Evolutionary conservation across 2,329 filamentous ascomycete species (phyloP).

Genomic region (Hypoxylon sp.): DNA sequence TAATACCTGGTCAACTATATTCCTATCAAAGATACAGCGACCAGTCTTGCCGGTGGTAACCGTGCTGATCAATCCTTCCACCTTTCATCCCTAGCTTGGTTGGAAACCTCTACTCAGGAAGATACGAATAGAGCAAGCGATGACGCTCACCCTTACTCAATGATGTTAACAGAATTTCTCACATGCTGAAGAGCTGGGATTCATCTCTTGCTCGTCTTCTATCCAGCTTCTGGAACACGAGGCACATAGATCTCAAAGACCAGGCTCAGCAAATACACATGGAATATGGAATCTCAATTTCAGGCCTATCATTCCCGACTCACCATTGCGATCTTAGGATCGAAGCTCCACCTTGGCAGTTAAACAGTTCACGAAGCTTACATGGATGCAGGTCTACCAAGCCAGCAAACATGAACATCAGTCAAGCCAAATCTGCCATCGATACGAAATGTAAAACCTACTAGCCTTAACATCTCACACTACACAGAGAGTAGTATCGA

Average conservation of each 20-base stretch:
- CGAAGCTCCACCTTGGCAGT: background rate
- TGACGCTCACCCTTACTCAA: background rate
- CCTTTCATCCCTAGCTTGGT: too few relatives aligned
- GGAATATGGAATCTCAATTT: background rate
- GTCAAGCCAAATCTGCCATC: background rate
- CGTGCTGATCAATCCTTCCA: background rate
- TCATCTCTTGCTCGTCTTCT: background rate
- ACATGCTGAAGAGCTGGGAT: background rate
- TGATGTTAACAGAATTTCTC: background rate
- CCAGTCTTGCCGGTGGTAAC: background rate
- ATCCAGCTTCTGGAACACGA: background rate
- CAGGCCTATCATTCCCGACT: background rate
- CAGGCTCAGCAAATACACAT: background rate
- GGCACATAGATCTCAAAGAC: background rate
- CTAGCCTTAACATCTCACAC: background rate
- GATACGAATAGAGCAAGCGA: background rate
- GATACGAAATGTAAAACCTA: background rate
- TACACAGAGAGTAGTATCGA: background rate
- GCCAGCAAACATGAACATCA: background rate
- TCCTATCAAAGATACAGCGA: slow-evolving; percentile 1
- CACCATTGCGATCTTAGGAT: background rate
- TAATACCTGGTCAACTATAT: too few relatives aligned
- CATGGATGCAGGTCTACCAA: background rate
- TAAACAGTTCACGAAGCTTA: background rate
- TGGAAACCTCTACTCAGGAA: background rate